A percentile compares a stretch with the other conserved stretches of the same genome.
Evolutionary conservation across 306 rosid species (phyloP).

Genomic region (Cercis canadensis): DNA sequence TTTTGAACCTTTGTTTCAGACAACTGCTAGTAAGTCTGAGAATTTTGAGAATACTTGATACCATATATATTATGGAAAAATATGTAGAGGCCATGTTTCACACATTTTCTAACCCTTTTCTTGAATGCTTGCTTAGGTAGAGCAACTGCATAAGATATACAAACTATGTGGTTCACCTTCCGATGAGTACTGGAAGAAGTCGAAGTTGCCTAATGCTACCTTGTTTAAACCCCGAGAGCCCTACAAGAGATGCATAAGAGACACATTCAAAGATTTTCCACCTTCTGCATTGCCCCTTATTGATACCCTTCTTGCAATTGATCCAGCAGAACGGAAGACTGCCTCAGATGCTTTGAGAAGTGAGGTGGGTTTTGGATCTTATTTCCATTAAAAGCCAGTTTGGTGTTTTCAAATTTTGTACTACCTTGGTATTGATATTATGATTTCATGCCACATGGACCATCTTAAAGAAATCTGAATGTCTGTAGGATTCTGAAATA

Average conservation of each 20-base stretch:
- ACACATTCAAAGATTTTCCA: slow-evolving; percentile 81
- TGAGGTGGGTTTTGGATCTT: slow-evolving; percentile 59
- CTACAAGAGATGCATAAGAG: slow-evolving; percentile 77
- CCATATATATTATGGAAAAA: neutral
- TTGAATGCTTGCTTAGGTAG: slow-evolving; percentile 63
- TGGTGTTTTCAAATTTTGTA: slow-evolving; percentile 1
- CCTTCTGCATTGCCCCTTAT: slow-evolving; percentile 77
- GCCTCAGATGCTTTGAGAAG: slow-evolving; percentile 82
- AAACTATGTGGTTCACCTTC: slow-evolving; percentile 96
- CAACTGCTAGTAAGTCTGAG: too few relatives aligned
- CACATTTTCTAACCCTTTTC: slow-evolving; percentile 16
- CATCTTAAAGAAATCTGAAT: neutral
- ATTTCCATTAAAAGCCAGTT: slow-evolving; percentile 23
- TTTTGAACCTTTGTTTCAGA: too few relatives aligned
- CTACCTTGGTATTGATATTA: slow-evolving; percentile 17
- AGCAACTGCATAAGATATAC: slow-evolving; percentile 95
- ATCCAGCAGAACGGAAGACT: slow-evolving; percentile 84
- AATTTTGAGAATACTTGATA: too few relatives aligned
- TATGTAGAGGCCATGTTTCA: neutral
- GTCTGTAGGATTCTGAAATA: neutral
- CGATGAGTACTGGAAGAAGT: slow-evolving; percentile 87
- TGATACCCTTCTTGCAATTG: slow-evolving; percentile 85
- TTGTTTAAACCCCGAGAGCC: slow-evolving; percentile 86
- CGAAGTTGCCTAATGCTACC: slow-evolving; percentile 88
- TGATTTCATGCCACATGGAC: slow-evolving; percentile 19